Base-by-base conservation (phyloP, 208 protist genomes). In the Trypanosoma scelopori region DNA sequence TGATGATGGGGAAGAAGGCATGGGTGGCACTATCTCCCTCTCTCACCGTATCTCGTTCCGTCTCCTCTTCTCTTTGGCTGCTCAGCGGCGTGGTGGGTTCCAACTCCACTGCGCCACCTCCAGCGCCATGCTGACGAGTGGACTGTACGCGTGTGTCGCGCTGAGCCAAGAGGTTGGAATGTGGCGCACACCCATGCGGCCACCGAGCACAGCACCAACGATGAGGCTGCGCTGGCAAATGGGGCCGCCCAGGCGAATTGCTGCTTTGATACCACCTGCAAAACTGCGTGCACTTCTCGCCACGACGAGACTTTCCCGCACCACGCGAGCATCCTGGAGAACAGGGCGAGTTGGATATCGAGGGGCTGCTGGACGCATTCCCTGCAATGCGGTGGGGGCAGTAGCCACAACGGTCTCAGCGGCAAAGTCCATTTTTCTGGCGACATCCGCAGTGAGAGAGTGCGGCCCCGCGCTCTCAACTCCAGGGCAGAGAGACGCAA, bases 31-130 rank as follows among this genome's bases (percentile, higher is more conserved):
- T 37, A 3, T 37, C 32, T 37, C 32, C 3, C 32, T 11, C 32
- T 11, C 32, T 11, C 32, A 37, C 32, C 3, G 32, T 37, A 37
- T 37, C 9, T 37, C 9, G n/a, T n/a, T n/a, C n/a, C n/a, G n/a
- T 37, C 32, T 37, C 32, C 9, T 37, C 32, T 9, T 11, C 32
- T 37, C 9, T 9, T 37, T 37, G 5, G 9, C 9, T 9, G 9
- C 32, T 37, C 32, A 37, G 45, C 79, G 72, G 42, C 78, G 81
- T 11, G 87, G 77, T 16, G 90, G 85, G 57, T 96, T 96, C 86
- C 87, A 96, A 39, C 76, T 70, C 78, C 85, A 92, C 75, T 96
- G 91, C 11, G 87, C 84, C 15, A 94, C 67, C 61, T 92, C 81
- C 25, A 93, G 61, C 27, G 91, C 79, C 66, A 83, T 59, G 15